These are phyloP conservation scores for Salicornia ramosissima DNA, from an alignment of 148 eudicot genomes.

Conservation along the genomic window DNA sequence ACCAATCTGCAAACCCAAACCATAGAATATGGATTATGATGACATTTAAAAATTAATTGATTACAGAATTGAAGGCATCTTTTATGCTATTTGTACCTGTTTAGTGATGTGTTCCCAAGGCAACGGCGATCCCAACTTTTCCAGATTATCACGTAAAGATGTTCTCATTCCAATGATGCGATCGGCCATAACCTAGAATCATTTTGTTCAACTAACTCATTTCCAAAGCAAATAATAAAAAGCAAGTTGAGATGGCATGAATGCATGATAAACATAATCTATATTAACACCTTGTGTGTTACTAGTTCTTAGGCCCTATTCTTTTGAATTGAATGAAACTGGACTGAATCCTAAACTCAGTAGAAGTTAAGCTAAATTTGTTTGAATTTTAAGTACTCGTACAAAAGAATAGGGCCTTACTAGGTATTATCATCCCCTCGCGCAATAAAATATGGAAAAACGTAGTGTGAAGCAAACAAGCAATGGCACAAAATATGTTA, in stretches of 20 bases:
- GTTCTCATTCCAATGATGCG: constrained; percentile 93
- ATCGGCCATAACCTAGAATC: constrained; percentile 81
- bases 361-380: no score
- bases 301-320: not conserved
- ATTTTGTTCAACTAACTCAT: not conserved
- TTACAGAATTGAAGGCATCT: not conserved
- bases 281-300: not conserved
- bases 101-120: constrained; percentile 99
- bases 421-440: no score
- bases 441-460: no score
- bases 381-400: no score
- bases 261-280: not conserved
- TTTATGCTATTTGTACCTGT: constrained; percentile 43
- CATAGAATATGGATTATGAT: not conserved
- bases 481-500: no score
- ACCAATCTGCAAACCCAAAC: constrained; percentile 61
- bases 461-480: no score
- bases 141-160: constrained; percentile 69
- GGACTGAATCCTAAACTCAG: no score
- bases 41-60: not conserved
- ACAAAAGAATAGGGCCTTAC: no score
- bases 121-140: constrained; percentile 74
- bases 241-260: not conserved
- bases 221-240: not conserved
- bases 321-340: no score